These are phyloP conservation scores for Pugionium cornutum DNA, from an alignment of 345 rosid species.

Conservation along the genomic window DNA sequence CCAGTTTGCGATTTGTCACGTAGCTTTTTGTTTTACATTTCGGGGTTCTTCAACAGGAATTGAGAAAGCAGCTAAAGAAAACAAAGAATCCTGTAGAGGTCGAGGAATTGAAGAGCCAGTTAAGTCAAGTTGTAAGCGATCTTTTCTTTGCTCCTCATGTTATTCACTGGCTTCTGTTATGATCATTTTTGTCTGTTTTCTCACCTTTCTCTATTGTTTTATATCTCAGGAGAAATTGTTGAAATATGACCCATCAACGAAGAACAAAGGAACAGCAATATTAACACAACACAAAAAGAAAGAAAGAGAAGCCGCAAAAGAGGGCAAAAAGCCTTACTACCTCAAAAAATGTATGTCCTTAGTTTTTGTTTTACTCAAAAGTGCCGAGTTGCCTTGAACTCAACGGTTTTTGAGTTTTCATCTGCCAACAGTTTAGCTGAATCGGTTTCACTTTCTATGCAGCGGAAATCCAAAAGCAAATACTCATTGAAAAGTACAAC, in stretches of 20 bases:
- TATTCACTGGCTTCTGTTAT: background rate
- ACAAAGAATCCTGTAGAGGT: slow-evolving; percentile 46
- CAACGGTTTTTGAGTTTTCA: background rate
- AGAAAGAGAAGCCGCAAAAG: slow-evolving; percentile 86
- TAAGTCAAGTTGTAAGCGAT: slow-evolving; percentile 64
- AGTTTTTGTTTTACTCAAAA: background rate
- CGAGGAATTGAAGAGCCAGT: slow-evolving; percentile 41
- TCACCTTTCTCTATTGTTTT: background rate
- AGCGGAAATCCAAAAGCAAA: slow-evolving; percentile 81
- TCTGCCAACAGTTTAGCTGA: slow-evolving; percentile 24
- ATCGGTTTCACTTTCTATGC: slow-evolving; percentile 39
- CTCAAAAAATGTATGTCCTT: slow-evolving; percentile 66
- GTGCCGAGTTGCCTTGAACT: background rate
- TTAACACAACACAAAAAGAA: slow-evolving; percentile 76
- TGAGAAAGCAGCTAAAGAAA: slow-evolving; percentile 49
- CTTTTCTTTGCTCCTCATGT: background rate
- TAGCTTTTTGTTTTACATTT: background rate
- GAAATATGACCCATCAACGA: slow-evolving; percentile 63
- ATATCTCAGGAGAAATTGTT: slow-evolving; percentile 65
- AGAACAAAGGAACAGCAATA: slow-evolving; percentile 59
- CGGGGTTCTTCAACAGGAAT: slow-evolving; percentile 41
- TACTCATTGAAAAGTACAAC: slow-evolving; percentile 69
- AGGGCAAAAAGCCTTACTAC: slow-evolving; percentile 81
- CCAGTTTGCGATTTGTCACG: background rate
- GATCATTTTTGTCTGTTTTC: slow-evolving; percentile 15